A percentile compares a stretch with the other conserved stretches of the same genome.
These are phyloP conservation scores for Amaranthus palmeri DNA, from an alignment of 148 eudicot species.

Conservation along the genomic window DNA sequence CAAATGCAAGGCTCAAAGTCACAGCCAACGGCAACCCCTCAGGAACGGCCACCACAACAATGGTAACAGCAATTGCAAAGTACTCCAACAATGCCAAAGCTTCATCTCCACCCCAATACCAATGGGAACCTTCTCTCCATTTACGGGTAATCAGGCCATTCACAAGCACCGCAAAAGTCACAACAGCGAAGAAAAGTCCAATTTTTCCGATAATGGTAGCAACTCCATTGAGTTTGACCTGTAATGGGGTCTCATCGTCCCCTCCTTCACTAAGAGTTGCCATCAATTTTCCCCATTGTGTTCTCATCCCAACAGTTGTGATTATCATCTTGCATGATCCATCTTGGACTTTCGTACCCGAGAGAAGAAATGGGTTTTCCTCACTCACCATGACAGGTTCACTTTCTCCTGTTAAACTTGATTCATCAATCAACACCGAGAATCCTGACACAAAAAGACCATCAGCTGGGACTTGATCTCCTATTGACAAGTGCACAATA, in stretches of 20 bases:
- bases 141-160: constrained; percentile 60
- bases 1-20: constrained; percentile 90
- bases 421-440: constrained; percentile 79
- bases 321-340: constrained; percentile 94
- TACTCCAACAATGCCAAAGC: constrained; percentile 73
- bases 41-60: constrained; percentile 97
- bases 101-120: constrained; percentile 75
- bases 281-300: constrained; percentile 97
- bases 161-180: constrained; percentile 82
- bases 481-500: constrained; percentile 85
- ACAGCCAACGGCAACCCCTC: constrained; percentile 96
- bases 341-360: constrained; percentile 96
- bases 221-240: constrained; percentile 93
- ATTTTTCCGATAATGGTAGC: constrained; percentile 92
- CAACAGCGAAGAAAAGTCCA: constrained; percentile 86
- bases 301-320: constrained; percentile 97
- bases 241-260: constrained; percentile 92
- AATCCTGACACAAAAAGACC: constrained; percentile 93
- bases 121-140: constrained; percentile 53
- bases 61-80: constrained; percentile 90
- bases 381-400: constrained; percentile 74
- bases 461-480: constrained; percentile 99
- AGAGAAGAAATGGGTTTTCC: constrained; percentile 76
- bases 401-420: constrained; percentile 95
- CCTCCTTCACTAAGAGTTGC: constrained; percentile 99